Conservation (phyloP, 2,329 filamentous ascomycete genomes). For the Fusarium sp. region DNA sequence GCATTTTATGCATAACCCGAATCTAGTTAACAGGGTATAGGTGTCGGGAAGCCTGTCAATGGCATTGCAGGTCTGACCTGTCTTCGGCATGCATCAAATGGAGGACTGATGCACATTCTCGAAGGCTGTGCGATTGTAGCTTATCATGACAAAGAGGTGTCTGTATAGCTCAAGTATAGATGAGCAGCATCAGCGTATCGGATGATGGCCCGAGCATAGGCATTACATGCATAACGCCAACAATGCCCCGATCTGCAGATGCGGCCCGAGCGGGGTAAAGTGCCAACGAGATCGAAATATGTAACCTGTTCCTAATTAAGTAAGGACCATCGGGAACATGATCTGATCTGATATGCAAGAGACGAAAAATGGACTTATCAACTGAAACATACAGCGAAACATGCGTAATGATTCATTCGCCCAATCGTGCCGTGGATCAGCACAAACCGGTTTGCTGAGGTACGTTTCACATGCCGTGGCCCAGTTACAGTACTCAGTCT, state of each 20-base stretch:
- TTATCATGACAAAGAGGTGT: background rate
- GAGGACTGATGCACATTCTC: background rate
- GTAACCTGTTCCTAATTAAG: background rate
- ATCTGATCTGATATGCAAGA: background rate
- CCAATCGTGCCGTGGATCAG: background rate
- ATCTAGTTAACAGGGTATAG: background rate
- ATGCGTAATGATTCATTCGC: background rate
- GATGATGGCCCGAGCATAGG: background rate
- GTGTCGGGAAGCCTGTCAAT: accelerated
- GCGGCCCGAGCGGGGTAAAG: background rate
- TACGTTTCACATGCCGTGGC: background rate
- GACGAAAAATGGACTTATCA: background rate
- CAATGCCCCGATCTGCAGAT: background rate
- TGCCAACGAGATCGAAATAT: background rate
- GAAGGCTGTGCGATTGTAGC: accelerated
- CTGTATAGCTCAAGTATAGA: background rate
- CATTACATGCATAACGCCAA: background rate
- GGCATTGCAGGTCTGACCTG: background rate
- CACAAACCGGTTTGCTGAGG: background rate
- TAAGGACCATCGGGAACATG: accelerated
- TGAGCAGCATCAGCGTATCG: background rate
- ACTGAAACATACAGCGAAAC: background rate
- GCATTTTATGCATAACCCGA: accelerated
- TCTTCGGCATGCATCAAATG: background rate
- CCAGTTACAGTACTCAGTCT: too few species aligned